These are phyloP conservation scores for Biancaea sappan DNA, from an alignment of 306 rosid genomes.

Conservation along the genomic window DNA sequence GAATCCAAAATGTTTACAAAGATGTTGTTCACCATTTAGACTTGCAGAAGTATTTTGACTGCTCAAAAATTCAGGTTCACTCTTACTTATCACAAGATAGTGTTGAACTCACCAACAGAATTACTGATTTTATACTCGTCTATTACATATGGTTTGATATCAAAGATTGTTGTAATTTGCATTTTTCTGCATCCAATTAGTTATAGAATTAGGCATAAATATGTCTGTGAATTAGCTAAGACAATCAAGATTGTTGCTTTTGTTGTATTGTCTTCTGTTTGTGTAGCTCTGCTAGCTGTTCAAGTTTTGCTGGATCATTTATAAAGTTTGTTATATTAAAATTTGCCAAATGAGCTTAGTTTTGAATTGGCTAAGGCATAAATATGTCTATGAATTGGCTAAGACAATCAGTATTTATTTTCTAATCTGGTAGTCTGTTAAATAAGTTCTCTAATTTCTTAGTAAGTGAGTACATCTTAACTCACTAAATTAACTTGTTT, in stretches of 20 bases:
- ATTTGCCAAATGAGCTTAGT: not conserved
- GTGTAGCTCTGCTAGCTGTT: not conserved
- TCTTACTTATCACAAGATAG: slow-evolving; percentile 19
- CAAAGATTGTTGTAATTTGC: too few relatives aligned
- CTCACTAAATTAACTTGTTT: too few relatives aligned
- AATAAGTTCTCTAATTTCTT: not conserved
- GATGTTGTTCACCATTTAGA: slow-evolving; percentile 83
- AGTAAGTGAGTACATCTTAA: not conserved
- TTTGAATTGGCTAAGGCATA: too few relatives aligned
- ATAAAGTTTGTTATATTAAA: too few relatives aligned
- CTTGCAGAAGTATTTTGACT: slow-evolving; percentile 73
- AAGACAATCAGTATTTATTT: not conserved
- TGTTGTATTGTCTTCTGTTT: slow-evolving; percentile 24
- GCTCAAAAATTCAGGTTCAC: slow-evolving; percentile 85
- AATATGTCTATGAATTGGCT: not conserved
- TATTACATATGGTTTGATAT: too few relatives aligned
- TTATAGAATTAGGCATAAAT: not conserved
- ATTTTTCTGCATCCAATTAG: not conserved
- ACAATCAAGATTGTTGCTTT: not conserved
- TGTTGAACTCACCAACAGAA: slow-evolving; percentile 15
- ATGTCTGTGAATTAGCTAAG: not conserved
- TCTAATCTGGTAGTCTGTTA: slow-evolving; percentile 7
- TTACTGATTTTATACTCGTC: not conserved
- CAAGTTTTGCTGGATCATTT: not conserved
- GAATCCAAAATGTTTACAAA: slow-evolving; percentile 77